Percentiles rank a stretch among this genome's conserved stretches.
These are phyloP conservation scores for Phialophora verrucosa DNA, from an alignment of 2,329 filamentous ascomycete species.

Conservation along the genomic window DNA sequence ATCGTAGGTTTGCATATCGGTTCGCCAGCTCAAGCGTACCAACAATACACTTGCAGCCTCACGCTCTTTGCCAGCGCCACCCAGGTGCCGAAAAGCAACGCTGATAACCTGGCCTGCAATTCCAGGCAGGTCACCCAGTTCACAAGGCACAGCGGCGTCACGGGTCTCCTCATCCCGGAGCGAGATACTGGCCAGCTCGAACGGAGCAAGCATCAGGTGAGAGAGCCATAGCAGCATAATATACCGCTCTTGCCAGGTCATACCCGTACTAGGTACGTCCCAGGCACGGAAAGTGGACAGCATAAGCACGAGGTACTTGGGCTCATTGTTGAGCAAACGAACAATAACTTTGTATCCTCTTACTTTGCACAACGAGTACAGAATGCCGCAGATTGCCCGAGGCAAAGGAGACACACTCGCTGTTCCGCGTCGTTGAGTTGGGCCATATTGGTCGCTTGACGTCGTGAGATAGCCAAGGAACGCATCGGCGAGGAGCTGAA, in stretches of 20 bases:
- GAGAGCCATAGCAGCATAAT: conserved; percentile 86
- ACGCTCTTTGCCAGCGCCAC: conserved; percentile 80
- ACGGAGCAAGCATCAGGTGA: conserved; percentile 81
- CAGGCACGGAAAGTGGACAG: conserved; percentile 53
- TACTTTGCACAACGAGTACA: conserved; percentile 94
- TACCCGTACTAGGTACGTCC: conserved; percentile 43
- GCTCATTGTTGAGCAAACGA: conserved; percentile 88
- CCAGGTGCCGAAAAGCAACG: conserved; percentile 73
- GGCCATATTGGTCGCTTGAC: conserved; percentile 37
- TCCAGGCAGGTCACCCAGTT: conserved; percentile 68
- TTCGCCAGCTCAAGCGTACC: conserved; percentile 78
- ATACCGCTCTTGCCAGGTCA: conserved; percentile 88
- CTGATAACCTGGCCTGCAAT: conserved; percentile 73
- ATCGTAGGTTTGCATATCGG: conserved; percentile 82
- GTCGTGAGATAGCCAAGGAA: conserved; percentile 60
- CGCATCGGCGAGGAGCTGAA: conserved; percentile 75
- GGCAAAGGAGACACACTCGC: conserved; percentile 59
- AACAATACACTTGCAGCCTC: conserved; percentile 85
- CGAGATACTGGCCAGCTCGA: conserved; percentile 87
- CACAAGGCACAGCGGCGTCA: conserved; percentile 42
- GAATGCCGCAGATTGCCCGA: conserved; percentile 74
- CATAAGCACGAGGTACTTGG: conserved; percentile 80
- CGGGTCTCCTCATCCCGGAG: conserved; percentile 38
- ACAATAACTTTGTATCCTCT: conserved; percentile 91
- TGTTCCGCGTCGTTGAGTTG: conserved; percentile 44